phyloP scores from a whole-genome alignment of 2,329 filamentous ascomycete genomes.

The Ophiostoma ulmi region DNA sequence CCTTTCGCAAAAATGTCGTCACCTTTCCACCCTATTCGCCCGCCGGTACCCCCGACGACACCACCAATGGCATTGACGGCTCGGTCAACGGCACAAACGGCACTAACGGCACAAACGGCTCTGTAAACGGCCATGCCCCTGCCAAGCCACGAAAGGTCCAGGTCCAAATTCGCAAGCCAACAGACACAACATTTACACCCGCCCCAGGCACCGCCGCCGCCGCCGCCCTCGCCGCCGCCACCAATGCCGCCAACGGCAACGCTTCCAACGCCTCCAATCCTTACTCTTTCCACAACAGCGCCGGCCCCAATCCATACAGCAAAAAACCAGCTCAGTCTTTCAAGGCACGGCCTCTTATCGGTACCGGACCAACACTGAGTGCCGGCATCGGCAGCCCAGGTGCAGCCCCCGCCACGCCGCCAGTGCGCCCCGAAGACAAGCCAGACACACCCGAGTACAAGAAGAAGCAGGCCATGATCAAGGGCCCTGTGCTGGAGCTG shows the following conservation, averaged over 20 bases:
- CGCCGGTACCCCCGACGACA: constrained; percentile 58
- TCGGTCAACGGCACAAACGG: not conserved
- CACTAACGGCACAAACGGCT: not conserved
- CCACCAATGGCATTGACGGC: constrained; percentile 23
- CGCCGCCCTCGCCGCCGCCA: constrained; percentile 32
- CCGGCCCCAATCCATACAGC: constrained; percentile 11
- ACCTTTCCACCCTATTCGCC: constrained; percentile 76
- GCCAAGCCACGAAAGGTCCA: constrained; percentile 47
- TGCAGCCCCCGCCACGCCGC: constrained; percentile 43
- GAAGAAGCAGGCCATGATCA: constrained; percentile 89
- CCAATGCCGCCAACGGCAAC: constrained; percentile 42
- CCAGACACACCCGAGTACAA: constrained; percentile 95
- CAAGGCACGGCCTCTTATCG: constrained; percentile 52
- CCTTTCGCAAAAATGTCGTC: constrained; percentile 90
- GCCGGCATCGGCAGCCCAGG: constrained; percentile 8
- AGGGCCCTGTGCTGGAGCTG: constrained; percentile 81
- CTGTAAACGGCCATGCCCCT: not conserved
- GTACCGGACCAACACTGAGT: constrained; percentile 27
- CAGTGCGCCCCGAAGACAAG: constrained; percentile 75
- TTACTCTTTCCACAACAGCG: constrained; percentile 1
- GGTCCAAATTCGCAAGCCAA: constrained; percentile 48
- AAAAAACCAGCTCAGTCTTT: constrained; percentile 47
- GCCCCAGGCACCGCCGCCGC: constrained; percentile 33
- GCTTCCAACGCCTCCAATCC: not conserved
- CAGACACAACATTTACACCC: constrained; percentile 28